Evolutionary conservation across 192 early-diverging fungal species (phyloP).

Genomic region (Chytriomyces confervae): DNA sequence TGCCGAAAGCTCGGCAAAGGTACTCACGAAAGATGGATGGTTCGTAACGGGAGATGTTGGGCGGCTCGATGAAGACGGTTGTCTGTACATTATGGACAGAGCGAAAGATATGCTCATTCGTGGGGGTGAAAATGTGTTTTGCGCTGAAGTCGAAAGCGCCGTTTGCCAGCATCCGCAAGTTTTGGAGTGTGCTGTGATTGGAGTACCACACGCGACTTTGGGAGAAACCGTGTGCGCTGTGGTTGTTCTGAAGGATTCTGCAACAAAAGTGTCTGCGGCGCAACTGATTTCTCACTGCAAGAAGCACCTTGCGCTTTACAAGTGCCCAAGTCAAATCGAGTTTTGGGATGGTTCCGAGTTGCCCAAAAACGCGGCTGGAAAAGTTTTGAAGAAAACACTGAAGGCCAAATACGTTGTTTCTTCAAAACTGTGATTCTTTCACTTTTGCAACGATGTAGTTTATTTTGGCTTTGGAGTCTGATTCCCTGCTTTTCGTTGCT

Average conservation of each 20-base stretch:
- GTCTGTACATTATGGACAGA: constrained; percentile 32
- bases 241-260: constrained; percentile 7
- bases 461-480: neutral
- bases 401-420: constrained; percentile 1
- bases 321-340: constrained; percentile 25
- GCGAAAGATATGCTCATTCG: constrained; percentile 40
- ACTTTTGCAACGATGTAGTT: neutral
- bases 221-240: constrained; percentile 39
- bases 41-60: constrained; percentile 45
- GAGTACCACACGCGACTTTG: constrained; percentile 27
- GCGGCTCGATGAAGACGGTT: constrained; percentile 32
- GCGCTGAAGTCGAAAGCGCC: constrained; percentile 36
- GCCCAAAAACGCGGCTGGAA: constrained; percentile 23
- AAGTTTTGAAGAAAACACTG: constrained; percentile 15
- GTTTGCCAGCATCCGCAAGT: constrained; percentile 38
- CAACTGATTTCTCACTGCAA: constrained; percentile 15
- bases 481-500: neutral
- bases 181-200: constrained; percentile 33
- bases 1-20: constrained; percentile 19
- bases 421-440: too few relatives aligned
- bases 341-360: neutral
- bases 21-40: constrained; percentile 36
- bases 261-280: neutral
- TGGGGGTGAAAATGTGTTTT: constrained; percentile 42
- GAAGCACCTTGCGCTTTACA: constrained; percentile 12